phyloP scores from a whole-genome alignment of 1,284 basidiomycete species.

The Apiotrichum gamsii region DNA sequence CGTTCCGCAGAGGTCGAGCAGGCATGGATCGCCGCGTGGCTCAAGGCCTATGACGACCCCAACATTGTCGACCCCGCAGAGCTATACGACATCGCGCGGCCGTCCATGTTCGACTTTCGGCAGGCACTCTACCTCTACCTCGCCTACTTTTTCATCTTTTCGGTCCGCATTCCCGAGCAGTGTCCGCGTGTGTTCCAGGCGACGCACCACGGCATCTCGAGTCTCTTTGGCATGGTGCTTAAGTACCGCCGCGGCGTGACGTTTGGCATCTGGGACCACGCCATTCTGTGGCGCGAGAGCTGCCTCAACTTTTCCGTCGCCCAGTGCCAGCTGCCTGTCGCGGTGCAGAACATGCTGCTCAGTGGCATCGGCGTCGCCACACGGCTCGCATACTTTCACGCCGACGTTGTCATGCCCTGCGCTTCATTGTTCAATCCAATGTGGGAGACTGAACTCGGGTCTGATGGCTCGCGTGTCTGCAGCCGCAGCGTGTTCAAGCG shows the following conservation, averaged over 20 bases:
- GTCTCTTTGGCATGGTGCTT: constrained; percentile 11
- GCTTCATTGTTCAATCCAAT: constrained; percentile 13
- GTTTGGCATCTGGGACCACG: constrained; percentile 14
- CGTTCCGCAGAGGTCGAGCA: constrained; percentile 6
- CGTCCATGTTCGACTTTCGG: constrained; percentile 9
- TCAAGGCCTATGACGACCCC: constrained; percentile 7
- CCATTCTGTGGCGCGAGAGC: constrained; percentile 12
- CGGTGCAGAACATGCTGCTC: constrained; percentile 10
- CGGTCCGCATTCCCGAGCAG: constrained; percentile 7
- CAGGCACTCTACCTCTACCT: constrained; percentile 12
- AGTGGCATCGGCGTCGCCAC: constrained; percentile 8
- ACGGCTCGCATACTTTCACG: constrained; percentile 10
- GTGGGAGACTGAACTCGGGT: constrained; percentile 13
- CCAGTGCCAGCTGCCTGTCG: constrained; percentile 8
- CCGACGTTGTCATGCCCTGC: constrained; percentile 12
- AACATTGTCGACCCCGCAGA: constrained; percentile 7
- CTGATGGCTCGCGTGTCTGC: constrained; percentile 6
- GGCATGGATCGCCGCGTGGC: constrained; percentile 10
- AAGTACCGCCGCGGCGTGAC: constrained; percentile 12
- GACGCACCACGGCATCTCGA: constrained; percentile 9
- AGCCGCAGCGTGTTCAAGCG: constrained; percentile 7
- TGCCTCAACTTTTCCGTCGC: constrained; percentile 13
- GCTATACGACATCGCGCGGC: constrained; percentile 7
- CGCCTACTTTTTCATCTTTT: constrained; percentile 14
- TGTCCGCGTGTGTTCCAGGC: constrained; percentile 13